These are phyloP conservation scores for Acacia pycnantha DNA, from an alignment of 331 rosid genomes.

Conservation along the genomic window DNA sequence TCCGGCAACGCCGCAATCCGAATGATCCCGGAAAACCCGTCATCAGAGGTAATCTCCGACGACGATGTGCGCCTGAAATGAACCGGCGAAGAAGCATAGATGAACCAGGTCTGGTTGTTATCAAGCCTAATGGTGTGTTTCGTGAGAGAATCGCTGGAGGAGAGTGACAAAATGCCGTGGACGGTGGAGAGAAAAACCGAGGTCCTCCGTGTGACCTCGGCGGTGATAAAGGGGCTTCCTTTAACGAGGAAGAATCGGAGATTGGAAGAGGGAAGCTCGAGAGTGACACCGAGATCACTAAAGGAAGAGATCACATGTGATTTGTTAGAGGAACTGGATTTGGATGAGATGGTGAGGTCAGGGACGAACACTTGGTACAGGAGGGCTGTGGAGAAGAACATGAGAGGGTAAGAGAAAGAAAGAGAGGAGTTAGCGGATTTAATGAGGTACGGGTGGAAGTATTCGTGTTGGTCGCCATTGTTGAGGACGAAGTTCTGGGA, in stretches of 20 bases:
- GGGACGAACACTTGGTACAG: too few species aligned
- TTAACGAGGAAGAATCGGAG: constrained; percentile 68
- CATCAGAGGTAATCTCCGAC: constrained; percentile 41
- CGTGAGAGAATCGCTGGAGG: constrained; percentile 42
- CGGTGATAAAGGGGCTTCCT: constrained; percentile 77
- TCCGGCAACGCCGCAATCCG: constrained; percentile 63
- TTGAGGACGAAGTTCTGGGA: too few species aligned
- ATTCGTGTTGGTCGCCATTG: too few species aligned
- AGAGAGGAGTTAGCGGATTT: too few species aligned
- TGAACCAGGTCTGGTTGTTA: constrained; percentile 75
- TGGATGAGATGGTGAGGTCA: too few species aligned
- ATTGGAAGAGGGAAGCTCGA: constrained; percentile 68
- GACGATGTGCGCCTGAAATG: constrained; percentile 32
- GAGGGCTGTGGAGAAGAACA: too few species aligned
- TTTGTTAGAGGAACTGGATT: too few species aligned
- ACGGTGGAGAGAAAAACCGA: constrained; percentile 56
- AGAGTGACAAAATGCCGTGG: constrained; percentile 55
- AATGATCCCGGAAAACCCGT: constrained; percentile 53
- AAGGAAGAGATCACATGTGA: too few species aligned
- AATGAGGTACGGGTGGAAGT: too few species aligned
- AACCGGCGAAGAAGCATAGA: constrained; percentile 62
- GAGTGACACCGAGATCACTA: constrained; percentile 51
- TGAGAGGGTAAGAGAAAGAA: too few species aligned
- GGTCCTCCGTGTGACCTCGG: constrained; percentile 40
- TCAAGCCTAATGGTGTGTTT: constrained; percentile 60